Percentiles rank a stretch among this genome's conserved stretches.
Conservation (phyloP, 331 rosid genomes). For the Cucumis variabilis region DNA sequence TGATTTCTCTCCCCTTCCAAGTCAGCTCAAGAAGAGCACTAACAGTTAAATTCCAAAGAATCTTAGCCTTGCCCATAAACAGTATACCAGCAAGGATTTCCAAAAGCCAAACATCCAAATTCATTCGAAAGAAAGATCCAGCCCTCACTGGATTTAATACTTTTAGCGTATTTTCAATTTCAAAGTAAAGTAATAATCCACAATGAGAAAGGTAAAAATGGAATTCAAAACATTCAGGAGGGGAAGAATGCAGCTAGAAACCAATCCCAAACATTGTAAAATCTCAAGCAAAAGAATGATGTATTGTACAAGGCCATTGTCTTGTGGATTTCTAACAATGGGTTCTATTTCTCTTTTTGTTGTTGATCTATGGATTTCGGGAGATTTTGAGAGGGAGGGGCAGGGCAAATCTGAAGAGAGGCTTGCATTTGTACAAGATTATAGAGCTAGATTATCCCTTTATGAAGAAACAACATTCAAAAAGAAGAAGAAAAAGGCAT, state of each 20-base stretch:
- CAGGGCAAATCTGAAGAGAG: not conserved
- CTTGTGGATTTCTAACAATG: not conserved
- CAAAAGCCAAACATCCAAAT: not conserved
- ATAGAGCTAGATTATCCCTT: not conserved
- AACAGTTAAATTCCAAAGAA: not conserved
- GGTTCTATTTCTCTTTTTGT: not conserved
- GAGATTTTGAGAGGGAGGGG: not conserved
- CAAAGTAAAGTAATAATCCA: not conserved
- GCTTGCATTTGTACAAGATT: not conserved
- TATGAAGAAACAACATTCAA: too few relatives aligned
- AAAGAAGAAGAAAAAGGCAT: too few relatives aligned
- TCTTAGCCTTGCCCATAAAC: not conserved
- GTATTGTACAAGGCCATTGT: not conserved
- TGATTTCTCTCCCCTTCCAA: not conserved
- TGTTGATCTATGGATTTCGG: not conserved
- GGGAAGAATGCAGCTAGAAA: not conserved
- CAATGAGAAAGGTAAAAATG: not conserved
- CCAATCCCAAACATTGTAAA: not conserved
- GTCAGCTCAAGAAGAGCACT: not conserved
- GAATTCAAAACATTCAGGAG: not conserved
- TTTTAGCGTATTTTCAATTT: not conserved
- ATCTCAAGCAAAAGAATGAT: not conserved
- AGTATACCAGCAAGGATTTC: not conserved
- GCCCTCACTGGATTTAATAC: not conserved
- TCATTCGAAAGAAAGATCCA: not conserved